Base-by-base conservation (phyloP, 805 yeast species). In the Spathaspora passalidarum region DNA sequence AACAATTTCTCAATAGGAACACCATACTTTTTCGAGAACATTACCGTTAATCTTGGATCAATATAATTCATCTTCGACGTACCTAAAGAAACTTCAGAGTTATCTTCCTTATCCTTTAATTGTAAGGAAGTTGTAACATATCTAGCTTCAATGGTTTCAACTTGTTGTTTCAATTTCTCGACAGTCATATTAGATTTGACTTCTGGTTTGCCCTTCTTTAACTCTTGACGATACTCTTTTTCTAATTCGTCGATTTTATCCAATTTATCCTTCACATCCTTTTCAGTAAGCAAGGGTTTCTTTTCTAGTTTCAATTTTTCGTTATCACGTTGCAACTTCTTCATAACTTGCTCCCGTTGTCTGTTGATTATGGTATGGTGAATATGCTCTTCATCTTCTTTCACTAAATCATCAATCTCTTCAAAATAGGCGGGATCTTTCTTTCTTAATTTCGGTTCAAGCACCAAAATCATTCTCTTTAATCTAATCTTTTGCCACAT, bases 31-130 rank as follows among this genome's bases (percentile, higher is more conserved):
- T 90, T 91, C 43, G 96, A 79, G 60, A 90, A 92, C 77, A 87
- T 82, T 19, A 89, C 97, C 0, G 96, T 82, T 55, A 92, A 71
- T 53, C 98, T 76, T 20, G 98, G 98, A 65, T 92, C 98, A 49
- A 92, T 92, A 72, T 92, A 92, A 65, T 92, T 92, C 76, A 88
- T 81, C 71, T 92, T 92, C 20, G 96, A 88, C 0, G 98, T 92
- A 40, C 96, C 90, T 53, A 92, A 72, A 0, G 97, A 91, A 21
- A 92, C 97, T 53, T 88, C 88, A 0, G 96, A 88, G 62, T 91
- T 91, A 61, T 90, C 97, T 62, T 92, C 96, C 64, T 88, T 90
- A 62, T 91, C 97, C 63, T 89, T 85, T 61, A 89, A 74, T 61
- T 87, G 96, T 49, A 89, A 71, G 8, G 79, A 69, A 1, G 88